phyloP scores from a whole-genome alignment of 805 yeast species.

The Ogataea angusta region DNA sequence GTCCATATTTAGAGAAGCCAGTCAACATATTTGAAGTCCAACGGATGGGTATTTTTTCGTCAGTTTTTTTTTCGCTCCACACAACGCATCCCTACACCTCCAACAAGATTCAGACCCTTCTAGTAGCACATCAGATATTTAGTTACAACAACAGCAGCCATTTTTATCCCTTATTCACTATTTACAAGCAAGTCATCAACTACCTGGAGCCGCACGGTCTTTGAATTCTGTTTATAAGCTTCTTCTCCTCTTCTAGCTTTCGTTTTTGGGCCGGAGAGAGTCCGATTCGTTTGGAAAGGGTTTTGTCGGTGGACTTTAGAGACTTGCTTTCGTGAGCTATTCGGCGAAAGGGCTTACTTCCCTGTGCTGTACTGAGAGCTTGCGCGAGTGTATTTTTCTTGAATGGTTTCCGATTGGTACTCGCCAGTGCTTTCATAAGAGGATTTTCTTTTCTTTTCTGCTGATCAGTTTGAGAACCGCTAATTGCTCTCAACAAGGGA shows the following conservation, averaged over 20 bases:
- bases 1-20: background rate
- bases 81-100: background rate
- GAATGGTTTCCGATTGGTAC: background rate
- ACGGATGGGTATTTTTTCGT: background rate
- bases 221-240: slow-evolving; percentile 4
- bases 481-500: background rate
- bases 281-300: slow-evolving; percentile 2
- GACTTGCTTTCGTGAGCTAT: background rate
- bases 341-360: too few relatives aligned
- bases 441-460: background rate
- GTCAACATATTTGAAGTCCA: background rate
- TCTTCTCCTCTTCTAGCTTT: background rate
- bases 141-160: too few relatives aligned
- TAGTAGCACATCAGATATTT: too few relatives aligned
- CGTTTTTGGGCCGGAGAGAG: background rate
- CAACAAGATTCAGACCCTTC: too few relatives aligned
- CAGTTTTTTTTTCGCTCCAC: slow-evolving; percentile 1
- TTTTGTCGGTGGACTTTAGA: background rate
- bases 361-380: background rate
- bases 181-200: too few relatives aligned
- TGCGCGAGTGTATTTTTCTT: background rate
- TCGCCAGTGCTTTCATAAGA: background rate
- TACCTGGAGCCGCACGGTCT: too few relatives aligned
- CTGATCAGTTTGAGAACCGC: background rate
- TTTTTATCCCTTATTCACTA: too few relatives aligned